These are phyloP conservation scores for Grosmannia penicillata DNA, from an alignment of 2,329 filamentous ascomycete genomes.

Conservation along the genomic window DNA sequence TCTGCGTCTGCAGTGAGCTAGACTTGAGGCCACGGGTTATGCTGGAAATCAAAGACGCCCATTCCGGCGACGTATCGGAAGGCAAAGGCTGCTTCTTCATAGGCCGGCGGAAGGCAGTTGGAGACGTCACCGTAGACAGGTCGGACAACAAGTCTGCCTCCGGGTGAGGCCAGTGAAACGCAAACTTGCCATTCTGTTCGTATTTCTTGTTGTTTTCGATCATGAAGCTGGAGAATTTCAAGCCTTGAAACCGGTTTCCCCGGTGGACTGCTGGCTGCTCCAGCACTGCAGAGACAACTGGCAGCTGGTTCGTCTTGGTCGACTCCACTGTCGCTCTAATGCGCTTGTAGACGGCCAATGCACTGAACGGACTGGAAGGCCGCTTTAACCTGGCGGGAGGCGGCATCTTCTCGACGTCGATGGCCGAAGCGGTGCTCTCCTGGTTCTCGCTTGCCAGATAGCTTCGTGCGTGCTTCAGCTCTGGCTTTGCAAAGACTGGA, in stretches of 20 bases:
- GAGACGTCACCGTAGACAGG: slow-evolving; percentile 8
- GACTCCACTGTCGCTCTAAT: slow-evolving; percentile 23
- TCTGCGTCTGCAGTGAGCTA: slow-evolving; percentile 18
- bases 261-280: slow-evolving; percentile 15
- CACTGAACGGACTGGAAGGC: slow-evolving; percentile 40
- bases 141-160: slow-evolving; percentile 9
- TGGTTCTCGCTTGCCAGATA: slow-evolving; percentile 25
- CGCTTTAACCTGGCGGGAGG: slow-evolving; percentile 25
- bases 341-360: slow-evolving; percentile 43
- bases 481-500: slow-evolving; percentile 41
- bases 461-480: slow-evolving; percentile 43
- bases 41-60: slow-evolving; percentile 19
- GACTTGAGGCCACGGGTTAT: slow-evolving; percentile 20
- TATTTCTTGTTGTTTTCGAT: slow-evolving; percentile 44
- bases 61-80: slow-evolving; percentile 10
- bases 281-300: not conserved
- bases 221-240: slow-evolving; percentile 37
- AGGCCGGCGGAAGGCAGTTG: slow-evolving; percentile 10
- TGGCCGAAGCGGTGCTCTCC: not conserved
- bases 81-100: slow-evolving; percentile 5
- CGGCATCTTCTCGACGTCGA: not conserved
- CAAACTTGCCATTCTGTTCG: slow-evolving; percentile 38
- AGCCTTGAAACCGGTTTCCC: slow-evolving; percentile 36
- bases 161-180: slow-evolving; percentile 23
- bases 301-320: not conserved